Evolutionary conservation across 306 rosid genomes (phyloP).

Genomic region (Aeschynomene evenia): DNA sequence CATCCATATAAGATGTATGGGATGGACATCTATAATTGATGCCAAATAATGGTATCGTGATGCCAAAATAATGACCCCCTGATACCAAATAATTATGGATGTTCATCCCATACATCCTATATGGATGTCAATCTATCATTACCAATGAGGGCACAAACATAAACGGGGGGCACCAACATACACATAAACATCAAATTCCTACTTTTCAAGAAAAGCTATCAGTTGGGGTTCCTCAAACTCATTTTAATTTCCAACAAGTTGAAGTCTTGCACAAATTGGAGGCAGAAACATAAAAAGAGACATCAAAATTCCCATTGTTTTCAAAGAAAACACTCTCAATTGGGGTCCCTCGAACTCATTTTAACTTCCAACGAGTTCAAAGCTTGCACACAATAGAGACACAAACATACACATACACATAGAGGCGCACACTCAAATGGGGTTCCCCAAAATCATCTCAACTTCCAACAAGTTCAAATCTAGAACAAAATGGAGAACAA

Average conservation of each 20-base stretch:
- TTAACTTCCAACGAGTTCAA: slow-evolving; percentile 1
- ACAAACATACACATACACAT: no score
- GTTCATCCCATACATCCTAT: no score
- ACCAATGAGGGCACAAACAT: no score
- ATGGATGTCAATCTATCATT: no score
- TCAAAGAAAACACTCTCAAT: neutral
- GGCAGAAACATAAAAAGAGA: neutral
- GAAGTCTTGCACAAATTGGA: neutral
- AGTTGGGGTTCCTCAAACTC: neutral
- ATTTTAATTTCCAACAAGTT: neutral
- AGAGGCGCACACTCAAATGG: neutral
- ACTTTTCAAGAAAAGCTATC: neutral
- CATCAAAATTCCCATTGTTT: neutral
- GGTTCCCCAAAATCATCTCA: neutral
- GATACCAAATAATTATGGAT: no score
- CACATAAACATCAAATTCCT: no score
- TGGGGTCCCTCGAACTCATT: neutral
- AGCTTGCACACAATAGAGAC: neutral
- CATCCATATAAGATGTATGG: no score
- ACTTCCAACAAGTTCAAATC: neutral
- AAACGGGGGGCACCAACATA: no score
- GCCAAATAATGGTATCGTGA: no score
- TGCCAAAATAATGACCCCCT: no score
- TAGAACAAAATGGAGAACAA: no score
- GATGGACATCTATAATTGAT: no score